Base-by-base conservation (phyloP, 2,329 filamentous ascomycete species). In the Trichothecium roseum region DNA sequence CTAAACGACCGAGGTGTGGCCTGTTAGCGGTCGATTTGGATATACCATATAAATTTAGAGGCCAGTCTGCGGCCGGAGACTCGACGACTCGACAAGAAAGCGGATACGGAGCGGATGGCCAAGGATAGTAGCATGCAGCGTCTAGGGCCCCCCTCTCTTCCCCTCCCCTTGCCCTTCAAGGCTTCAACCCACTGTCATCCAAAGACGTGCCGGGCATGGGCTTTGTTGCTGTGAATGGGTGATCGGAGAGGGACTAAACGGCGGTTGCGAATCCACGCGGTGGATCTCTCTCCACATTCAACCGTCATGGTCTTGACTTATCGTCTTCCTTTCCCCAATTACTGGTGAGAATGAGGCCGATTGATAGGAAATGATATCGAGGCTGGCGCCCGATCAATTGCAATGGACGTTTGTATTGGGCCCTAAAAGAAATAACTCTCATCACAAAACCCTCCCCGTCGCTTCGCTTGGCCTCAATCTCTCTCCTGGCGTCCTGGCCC, bases 1-100 rank as follows among this genome's bases (percentile, higher is more conserved):
- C 37, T 39, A 39, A 22, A 18, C 17, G 33, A 14, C 16, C 13
- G 15, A 15, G 31, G 14, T 18, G 18, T 13, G 34, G 37, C 30
- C 30, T 36, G 34, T 33, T 24, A 39, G 37, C 36, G 37, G 37
- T 30, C 32, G 29, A 29, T 24, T 15, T 15, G 22, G 8, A 12
- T 12, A 16, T 18, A 18, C 18, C 17, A 32, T 30, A 39, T 36
- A 34, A 38, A 39, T 36, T 39, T 36, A 36, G 37, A 36, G 37
- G 34, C 20, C 34, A 32, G 37, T 35, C 32, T 35, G 27, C 32
- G 27, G 6, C 27, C 28, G 30, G 29, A 14, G 30, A 27, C 35
- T 32, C 30, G 36, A 20, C 8, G 30, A 33, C 13, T 37, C 16
- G 30, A 29, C 18, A 22, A 34, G 16, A 24, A 27, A 18, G 37